phyloP scores from a whole-genome alignment of 1,139 yeast species.

The Blastobotrys raffinosifermentans region DNA sequence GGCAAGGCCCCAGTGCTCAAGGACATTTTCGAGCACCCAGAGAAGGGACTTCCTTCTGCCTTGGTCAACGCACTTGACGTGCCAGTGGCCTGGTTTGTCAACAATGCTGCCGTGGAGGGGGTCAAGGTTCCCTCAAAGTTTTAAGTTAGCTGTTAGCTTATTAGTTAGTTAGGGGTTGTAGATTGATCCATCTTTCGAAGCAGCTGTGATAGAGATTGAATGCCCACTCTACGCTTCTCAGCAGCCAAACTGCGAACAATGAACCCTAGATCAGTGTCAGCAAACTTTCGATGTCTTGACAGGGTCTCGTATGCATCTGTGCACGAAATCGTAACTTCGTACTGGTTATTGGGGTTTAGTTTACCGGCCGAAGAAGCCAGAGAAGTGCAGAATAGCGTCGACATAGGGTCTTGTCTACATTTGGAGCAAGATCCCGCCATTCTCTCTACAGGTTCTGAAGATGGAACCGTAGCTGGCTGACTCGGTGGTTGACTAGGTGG shows the following conservation, averaged over 20 bases:
- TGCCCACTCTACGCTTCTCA: conserved; percentile 68
- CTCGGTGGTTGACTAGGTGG: no score
- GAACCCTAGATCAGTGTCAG: conserved; percentile 59
- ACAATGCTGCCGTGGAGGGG: conserved; percentile 64
- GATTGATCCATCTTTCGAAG: conserved; percentile 51
- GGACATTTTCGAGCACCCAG: conserved; percentile 54
- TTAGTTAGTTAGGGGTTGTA: not conserved
- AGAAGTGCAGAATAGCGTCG: conserved; percentile 75
- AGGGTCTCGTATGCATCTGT: conserved; percentile 77
- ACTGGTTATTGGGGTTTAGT: not conserved
- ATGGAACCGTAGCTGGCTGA: no score
- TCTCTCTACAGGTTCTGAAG: not conserved
- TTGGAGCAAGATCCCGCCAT: conserved; percentile 68
- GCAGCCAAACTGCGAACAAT: conserved; percentile 64
- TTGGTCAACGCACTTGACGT: conserved; percentile 55
- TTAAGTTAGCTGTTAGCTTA: conserved; percentile 3
- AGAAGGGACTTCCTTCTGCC: conserved; percentile 61
- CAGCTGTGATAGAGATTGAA: conserved; percentile 68
- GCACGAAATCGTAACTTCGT: conserved; percentile 59
- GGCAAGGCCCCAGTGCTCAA: conserved; percentile 71
- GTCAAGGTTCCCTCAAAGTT: conserved; percentile 31
- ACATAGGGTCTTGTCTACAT: conserved; percentile 75
- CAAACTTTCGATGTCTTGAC: conserved; percentile 67
- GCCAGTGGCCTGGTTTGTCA: conserved; percentile 73
- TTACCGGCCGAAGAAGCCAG: conserved; percentile 34